These are phyloP conservation scores for Phyllosticta ampelicida DNA, from an alignment of 2,329 filamentous ascomycete genomes.

Conservation along the genomic window DNA sequence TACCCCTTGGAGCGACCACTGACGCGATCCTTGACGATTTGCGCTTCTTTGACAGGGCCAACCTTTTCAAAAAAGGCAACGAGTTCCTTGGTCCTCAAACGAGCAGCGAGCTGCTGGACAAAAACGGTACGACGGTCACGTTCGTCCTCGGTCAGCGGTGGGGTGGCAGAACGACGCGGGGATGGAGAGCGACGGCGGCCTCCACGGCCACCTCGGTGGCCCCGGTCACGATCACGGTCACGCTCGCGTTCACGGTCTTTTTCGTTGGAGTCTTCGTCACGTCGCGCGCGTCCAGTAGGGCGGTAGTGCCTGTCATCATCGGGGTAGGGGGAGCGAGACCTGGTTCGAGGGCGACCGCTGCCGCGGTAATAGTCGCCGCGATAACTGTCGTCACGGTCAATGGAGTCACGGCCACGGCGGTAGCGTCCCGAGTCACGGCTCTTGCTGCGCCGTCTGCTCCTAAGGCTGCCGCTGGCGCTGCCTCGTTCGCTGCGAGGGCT, in stretches of 20 bases:
- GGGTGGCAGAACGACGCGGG: conserved; percentile 35
- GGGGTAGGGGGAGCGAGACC: conserved; percentile 25
- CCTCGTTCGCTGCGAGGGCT: conserved; percentile 17
- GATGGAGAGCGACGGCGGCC: conserved; percentile 38
- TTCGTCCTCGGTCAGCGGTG: conserved; percentile 78
- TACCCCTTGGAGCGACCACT: conserved; percentile 97
- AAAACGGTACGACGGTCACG: conserved; percentile 95
- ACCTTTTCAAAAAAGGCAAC: conserved; percentile 94
- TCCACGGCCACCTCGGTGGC: conserved; percentile 36
- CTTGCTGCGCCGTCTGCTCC: conserved; percentile 19
- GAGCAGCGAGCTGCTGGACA: conserved; percentile 93
- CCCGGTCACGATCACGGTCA: conserved; percentile 47
- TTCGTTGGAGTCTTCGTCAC: conserved; percentile 42
- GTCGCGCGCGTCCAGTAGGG: conserved; percentile 26
- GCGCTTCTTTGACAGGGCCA: conserved; percentile 88
- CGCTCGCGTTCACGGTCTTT: conserved; percentile 47
- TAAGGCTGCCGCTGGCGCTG: conserved; percentile 28
- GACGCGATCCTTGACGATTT: conserved; percentile 96
- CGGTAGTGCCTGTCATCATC: conserved; percentile 29
- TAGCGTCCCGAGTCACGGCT: conserved; percentile 17
- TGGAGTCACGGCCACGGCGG: conserved; percentile 16
- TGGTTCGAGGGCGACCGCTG: conserved; percentile 22
- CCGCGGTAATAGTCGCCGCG: conserved; percentile 31
- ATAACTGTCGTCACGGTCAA: conserved; percentile 12
- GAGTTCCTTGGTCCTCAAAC: conserved; percentile 82